Percentiles rank a stretch among this genome's conserved stretches.
phyloP scores from a whole-genome alignment of 2,329 filamentous ascomycete genomes.

The Chlorencoelia australis region DNA sequence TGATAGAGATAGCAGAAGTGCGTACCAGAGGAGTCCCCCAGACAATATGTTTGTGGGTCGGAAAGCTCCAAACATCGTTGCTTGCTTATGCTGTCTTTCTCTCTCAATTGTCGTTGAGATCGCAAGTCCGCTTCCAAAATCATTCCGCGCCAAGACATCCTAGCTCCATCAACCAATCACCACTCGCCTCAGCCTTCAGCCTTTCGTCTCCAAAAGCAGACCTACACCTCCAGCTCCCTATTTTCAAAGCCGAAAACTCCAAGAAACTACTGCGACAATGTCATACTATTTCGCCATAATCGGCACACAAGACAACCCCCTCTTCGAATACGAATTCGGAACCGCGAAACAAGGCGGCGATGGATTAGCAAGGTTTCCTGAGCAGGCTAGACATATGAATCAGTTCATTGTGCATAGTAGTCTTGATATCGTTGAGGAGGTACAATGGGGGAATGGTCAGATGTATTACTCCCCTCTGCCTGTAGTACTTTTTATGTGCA shows the following conservation, averaged over 20 bases:
- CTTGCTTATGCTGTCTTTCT: conserved; percentile 22
- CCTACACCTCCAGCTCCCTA: no score
- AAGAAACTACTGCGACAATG: conserved; percentile 43
- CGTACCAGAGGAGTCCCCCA: conserved; percentile 73
- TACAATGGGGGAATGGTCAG: conserved; percentile 81
- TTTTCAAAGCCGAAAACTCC: conserved; percentile 3
- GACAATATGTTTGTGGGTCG: conserved; percentile 67
- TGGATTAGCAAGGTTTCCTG: conserved; percentile 77
- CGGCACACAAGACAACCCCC: conserved; percentile 86
- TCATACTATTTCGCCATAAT: conserved; percentile 98
- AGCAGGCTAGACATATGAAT: conserved; percentile 86
- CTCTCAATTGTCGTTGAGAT: neutral
- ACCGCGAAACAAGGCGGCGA: conserved; percentile 94
- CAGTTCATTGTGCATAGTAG: conserved; percentile 95
- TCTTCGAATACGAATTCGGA: conserved; percentile 96
- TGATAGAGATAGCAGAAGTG: neutral
- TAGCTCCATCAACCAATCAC: conserved; percentile 18
- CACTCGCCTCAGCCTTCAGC: conserved; percentile 8
- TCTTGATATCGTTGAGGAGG: conserved; percentile 90
- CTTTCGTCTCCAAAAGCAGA: conserved; percentile 5
- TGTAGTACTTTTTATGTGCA: conserved; percentile 5
- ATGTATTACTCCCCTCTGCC: conserved; percentile 47
- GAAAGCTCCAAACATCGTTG: conserved; percentile 71
- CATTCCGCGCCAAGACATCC: conserved; percentile 19
- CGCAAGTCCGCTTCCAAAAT: conserved; percentile 7